Evolutionary conservation across 371 early-diverging fungal species (phyloP).

Genomic region (Choanephora cucurbitarum): DNA sequence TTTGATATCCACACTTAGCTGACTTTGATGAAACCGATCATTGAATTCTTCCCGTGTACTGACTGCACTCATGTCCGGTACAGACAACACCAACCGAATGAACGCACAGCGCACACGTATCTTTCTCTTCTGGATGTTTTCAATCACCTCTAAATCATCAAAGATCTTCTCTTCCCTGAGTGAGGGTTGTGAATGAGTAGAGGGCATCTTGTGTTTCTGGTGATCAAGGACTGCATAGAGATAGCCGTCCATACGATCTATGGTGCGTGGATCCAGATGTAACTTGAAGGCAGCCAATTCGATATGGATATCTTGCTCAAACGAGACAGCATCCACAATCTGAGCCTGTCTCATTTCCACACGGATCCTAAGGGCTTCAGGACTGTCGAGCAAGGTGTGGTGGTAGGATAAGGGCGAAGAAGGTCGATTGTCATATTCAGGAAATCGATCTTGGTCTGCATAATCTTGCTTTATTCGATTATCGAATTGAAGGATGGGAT

Average conservation of each 20-base stretch:
- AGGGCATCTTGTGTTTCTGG: neutral
- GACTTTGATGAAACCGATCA: constrained; percentile 32
- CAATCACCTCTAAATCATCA: constrained; percentile 14
- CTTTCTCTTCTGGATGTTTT: constrained; percentile 19
- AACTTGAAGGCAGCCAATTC: constrained; percentile 55
- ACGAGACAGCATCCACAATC: constrained; percentile 24
- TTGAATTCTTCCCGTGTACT: constrained; percentile 39
- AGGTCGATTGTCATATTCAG: constrained; percentile 2
- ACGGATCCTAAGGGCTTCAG: constrained; percentile 8
- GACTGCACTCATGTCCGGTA: constrained; percentile 50
- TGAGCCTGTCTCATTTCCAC: constrained; percentile 34
- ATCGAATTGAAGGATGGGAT: constrained; percentile 42
- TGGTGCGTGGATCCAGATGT: constrained; percentile 50
- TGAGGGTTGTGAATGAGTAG: constrained; percentile 7
- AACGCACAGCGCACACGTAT: constrained; percentile 34
- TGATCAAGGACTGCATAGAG: constrained; percentile 32
- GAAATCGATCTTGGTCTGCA: constrained; percentile 25
- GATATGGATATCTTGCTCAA: constrained; percentile 46
- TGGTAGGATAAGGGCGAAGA: neutral
- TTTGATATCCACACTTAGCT: constrained; percentile 44
- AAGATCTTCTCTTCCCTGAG: constrained; percentile 2
- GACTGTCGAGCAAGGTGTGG: neutral
- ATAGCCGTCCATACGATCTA: constrained; percentile 52
- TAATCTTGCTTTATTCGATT: constrained; percentile 29
- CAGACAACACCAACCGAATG: constrained; percentile 42